These are phyloP conservation scores for Xerocomus minutiporus DNA, from an alignment of 1,284 basidiomycete species.

Conservation along the genomic window DNA sequence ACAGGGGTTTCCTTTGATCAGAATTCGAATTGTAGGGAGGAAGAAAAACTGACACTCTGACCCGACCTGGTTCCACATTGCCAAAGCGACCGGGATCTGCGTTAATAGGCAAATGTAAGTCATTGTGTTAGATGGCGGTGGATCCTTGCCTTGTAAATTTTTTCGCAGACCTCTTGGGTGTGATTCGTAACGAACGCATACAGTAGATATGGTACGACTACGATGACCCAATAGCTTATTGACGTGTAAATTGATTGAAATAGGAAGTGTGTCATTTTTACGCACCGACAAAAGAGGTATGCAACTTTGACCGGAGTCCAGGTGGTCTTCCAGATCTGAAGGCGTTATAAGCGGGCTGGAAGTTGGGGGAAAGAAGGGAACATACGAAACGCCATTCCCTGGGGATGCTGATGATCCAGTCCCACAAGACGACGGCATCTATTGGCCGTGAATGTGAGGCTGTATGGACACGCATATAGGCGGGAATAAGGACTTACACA, in stretches of 20 bases:
- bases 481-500: conserved; percentile 52
- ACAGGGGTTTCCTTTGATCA: conserved; percentile 20
- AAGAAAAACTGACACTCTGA: conserved; percentile 55
- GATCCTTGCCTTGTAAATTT: conserved; percentile 55
- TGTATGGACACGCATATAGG: conserved; percentile 12
- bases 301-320: conserved; percentile 78
- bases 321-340: conserved; percentile 70
- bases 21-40: not conserved
- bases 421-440: conserved; percentile 79
- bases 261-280: conserved; percentile 1
- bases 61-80: conserved; percentile 81
- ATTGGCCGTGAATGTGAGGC: conserved; percentile 19
- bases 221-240: conserved; percentile 70
- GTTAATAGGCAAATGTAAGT: conserved; percentile 6
- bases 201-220: conserved; percentile 68
- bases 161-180: conserved; percentile 53
- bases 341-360: conserved; percentile 1
- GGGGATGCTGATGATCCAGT: conserved; percentile 71
- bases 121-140: conserved; percentile 9
- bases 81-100: conserved; percentile 70
- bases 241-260: not conserved
- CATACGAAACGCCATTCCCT: conserved; percentile 71
- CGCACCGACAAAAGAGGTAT: conserved; percentile 75
- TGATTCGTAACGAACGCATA: conserved; percentile 70
- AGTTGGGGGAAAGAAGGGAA: conserved; percentile 15